Conservation (phyloP, 2,329 filamentous ascomycete species). For the Colletotrichum cereale region DNA sequence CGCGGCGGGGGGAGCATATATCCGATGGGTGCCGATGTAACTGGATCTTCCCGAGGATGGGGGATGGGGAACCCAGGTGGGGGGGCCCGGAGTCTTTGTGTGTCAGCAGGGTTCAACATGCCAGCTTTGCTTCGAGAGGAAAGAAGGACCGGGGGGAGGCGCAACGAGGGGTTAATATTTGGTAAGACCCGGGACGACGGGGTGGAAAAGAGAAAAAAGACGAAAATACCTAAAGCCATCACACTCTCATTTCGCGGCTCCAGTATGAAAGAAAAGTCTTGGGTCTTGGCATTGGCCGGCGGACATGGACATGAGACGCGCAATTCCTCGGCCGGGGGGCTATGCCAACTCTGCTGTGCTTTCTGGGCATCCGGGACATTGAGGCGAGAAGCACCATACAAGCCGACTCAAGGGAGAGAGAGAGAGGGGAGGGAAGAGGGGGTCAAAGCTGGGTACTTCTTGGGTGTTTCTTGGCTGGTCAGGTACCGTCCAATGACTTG, state of each 20-base stretch:
- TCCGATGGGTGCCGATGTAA: conserved; percentile 25
- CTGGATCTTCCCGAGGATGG: conserved; percentile 19
- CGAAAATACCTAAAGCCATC: too few species aligned
- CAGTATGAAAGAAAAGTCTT: background rate
- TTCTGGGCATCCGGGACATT: conserved; percentile 14
- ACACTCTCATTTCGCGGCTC: background rate
- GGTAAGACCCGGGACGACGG: background rate
- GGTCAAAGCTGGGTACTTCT: too few species aligned
- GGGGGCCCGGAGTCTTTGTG: background rate
- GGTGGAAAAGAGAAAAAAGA: background rate
- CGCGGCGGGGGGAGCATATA: background rate
- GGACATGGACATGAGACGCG: conserved; percentile 10
- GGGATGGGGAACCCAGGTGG: background rate
- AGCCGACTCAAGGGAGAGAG: background rate
- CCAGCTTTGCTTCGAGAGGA: background rate
- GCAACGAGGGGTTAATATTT: background rate
- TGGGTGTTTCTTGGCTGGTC: conserved; percentile 7
- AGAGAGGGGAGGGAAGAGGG: too few species aligned
- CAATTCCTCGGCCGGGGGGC: conserved; percentile 7
- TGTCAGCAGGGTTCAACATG: background rate
- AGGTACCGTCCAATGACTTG: background rate
- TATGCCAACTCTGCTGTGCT: background rate
- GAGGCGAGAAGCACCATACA: background rate
- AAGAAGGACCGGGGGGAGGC: background rate
- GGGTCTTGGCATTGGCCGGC: background rate